Evolutionary conservation across 208 protist species (phyloP), one percentile per base, ranked within the genome.

Genomic region (Leishmania turanica): DNA sequence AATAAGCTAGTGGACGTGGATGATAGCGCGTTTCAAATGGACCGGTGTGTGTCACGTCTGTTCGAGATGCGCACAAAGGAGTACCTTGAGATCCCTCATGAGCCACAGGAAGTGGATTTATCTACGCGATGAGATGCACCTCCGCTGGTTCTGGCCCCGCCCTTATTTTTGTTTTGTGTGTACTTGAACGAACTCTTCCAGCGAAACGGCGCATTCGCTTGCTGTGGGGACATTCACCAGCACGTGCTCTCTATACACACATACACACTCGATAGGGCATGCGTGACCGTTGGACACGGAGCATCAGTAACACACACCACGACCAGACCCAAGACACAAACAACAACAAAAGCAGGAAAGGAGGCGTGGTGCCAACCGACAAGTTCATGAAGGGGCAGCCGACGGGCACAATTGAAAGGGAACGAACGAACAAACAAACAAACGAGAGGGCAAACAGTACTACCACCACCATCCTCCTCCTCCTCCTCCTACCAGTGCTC

Each of bases 31-130:
- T 97, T 98, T 75, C 92, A 96, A 75, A 97, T 98, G 92, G 85
- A 97, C 58, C 91, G 95, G 3, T 96, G 92, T 62, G 78, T 97
- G 27, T 98, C 95, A 4, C 87, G 96, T 31, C 75, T 98, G 73
- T 89, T 89, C 82, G 96, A 98, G 81, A 98, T 98, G 96, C 84
- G 93, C 19, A 90, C 96, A 5, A 89, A 88, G 66, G 90, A 97
- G 86, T 98, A 98, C 80, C 83, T 97, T 2, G 79, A 91, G 68
- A 70, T 80, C 47, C 87, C 91, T n/a, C 94, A 97, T 71, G 79
- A 84, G 49, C 77, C 80, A 31, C 53, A 75, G 42, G 82, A 85
- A 24, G 82, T 85, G 53, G 75, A 80, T 53, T 66, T 82, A 34
- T 83, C 79, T 17, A 87, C 78, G 54, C 71, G 71, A 8, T 87